phyloP scores from a whole-genome alignment of 176 grass and related monocot species.

The Oryza glumipatula region DNA sequence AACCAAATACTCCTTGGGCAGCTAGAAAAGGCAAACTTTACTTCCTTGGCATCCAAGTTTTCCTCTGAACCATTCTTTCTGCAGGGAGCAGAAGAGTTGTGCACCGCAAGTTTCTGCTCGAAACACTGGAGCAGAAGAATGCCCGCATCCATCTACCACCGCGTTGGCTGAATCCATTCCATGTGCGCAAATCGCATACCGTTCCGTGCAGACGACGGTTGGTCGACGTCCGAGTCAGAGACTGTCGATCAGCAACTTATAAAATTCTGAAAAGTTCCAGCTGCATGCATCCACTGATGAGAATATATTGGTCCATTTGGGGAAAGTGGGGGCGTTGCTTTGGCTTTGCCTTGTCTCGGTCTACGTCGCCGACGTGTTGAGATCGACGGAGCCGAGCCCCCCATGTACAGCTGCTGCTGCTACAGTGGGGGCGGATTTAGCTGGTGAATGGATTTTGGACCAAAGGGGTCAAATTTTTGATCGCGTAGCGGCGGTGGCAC shows the following conservation, averaged over 20 bases:
- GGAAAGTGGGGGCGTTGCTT: background rate
- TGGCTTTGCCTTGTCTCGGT: no score
- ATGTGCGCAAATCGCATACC: background rate
- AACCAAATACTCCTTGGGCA: background rate
- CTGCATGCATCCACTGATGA: no score
- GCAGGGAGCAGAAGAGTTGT: background rate
- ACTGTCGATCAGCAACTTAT: background rate
- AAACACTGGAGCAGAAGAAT: no score
- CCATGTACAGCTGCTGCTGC: no score
- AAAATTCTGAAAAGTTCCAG: background rate
- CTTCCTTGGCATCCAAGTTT: constrained; percentile 34
- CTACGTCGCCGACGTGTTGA: background rate
- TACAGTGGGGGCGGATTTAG: background rate
- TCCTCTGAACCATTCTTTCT: background rate
- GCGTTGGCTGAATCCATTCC: background rate
- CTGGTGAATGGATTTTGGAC: background rate
- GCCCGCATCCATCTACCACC: background rate
- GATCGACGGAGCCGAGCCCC: background rate
- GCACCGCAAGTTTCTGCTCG: background rate
- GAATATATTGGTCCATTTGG: background rate
- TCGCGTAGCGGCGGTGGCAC: background rate
- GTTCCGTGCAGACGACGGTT: background rate
- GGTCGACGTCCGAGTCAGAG: background rate
- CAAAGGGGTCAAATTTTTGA: background rate
- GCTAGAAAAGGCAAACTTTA: background rate